Conservation (phyloP, 2,329 filamentous ascomycete genomes). For the Botryotinia calthae region DNA sequence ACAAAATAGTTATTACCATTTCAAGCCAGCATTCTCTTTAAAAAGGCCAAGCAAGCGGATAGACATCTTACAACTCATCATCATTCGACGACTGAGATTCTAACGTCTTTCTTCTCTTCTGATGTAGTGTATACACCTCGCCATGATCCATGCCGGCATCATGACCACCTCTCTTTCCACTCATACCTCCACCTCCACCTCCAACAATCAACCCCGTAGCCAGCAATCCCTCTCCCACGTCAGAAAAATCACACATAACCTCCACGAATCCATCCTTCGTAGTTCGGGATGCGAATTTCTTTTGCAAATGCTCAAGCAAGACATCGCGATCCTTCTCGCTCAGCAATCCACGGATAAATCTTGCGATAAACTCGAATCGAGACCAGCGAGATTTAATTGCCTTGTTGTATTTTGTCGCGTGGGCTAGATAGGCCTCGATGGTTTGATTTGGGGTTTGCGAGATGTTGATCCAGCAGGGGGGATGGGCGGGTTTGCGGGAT, state of each 20-base stretch:
- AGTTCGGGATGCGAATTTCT: not conserved
- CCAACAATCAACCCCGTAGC: not conserved
- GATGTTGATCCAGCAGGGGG: not conserved
- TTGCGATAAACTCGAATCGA: slow-evolving; percentile 9
- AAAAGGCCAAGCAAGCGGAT: not conserved
- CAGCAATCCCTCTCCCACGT: slow-evolving; percentile 2
- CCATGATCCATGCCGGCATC: not conserved
- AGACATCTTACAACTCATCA: not conserved
- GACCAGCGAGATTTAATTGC: not conserved
- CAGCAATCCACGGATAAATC: slow-evolving; percentile 4
- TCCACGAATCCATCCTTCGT: slow-evolving; percentile 12
- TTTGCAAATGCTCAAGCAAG: not conserved
- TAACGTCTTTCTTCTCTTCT: not conserved
- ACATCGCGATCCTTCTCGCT: not conserved
- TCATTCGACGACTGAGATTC: not conserved
- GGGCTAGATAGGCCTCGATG: not conserved
- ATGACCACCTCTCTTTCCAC: not conserved
- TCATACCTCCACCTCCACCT: not conserved
- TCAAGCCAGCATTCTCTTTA: not conserved
- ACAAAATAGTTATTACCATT: not conserved
- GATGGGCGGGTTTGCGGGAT: not conserved
- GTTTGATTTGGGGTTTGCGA: slow-evolving; percentile 5
- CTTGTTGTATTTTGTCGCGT: not conserved
- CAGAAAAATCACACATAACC: slow-evolving; percentile 8
- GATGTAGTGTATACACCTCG: not conserved